phyloP scores from a whole-genome alignment of 257 asterid species.

The Solanum ossicruentum region DNA sequence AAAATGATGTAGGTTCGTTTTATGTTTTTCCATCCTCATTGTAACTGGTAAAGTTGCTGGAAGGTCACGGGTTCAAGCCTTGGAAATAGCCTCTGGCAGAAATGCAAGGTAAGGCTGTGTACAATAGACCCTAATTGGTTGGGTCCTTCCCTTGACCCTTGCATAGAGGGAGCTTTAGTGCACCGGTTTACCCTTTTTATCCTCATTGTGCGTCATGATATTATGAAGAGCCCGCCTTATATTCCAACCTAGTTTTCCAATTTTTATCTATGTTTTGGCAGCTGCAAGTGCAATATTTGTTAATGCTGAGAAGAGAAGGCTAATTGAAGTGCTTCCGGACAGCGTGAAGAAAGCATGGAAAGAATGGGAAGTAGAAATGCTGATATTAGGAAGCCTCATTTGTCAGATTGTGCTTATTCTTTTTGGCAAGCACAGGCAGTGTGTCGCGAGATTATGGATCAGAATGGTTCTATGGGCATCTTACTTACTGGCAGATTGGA shows the following conservation, averaged over 20 bases:
- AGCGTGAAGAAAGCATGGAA: conserved; percentile 4
- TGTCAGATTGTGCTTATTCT: conserved; percentile 17
- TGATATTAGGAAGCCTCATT: conserved; percentile 22
- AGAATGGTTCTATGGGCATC: conserved; percentile 33
- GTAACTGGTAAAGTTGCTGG: neutral
- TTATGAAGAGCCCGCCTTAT: neutral
- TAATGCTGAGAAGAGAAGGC: conserved; percentile 14
- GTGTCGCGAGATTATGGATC: conserved; percentile 16
- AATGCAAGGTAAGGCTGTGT: too few species aligned
- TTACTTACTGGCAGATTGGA: conserved; percentile 37
- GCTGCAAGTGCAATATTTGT: conserved; percentile 12
- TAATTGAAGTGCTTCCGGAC: conserved; percentile 8
- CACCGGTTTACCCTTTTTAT: too few species aligned
- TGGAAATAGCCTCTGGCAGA: too few species aligned
- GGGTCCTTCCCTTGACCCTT: too few species aligned
- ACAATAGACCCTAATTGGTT: too few species aligned
- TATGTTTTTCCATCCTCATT: neutral
- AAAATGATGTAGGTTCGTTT: neutral
- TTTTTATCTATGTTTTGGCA: neutral
- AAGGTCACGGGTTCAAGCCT: too few species aligned
- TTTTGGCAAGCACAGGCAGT: conserved; percentile 33
- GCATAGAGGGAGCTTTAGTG: too few species aligned
- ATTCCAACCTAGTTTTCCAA: neutral
- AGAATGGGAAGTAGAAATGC: conserved; percentile 27
- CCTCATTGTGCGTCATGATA: too few species aligned